These are phyloP conservation scores for Trichosporon inkin DNA, from an alignment of 1,284 basidiomycete genomes.

Conservation along the genomic window DNA sequence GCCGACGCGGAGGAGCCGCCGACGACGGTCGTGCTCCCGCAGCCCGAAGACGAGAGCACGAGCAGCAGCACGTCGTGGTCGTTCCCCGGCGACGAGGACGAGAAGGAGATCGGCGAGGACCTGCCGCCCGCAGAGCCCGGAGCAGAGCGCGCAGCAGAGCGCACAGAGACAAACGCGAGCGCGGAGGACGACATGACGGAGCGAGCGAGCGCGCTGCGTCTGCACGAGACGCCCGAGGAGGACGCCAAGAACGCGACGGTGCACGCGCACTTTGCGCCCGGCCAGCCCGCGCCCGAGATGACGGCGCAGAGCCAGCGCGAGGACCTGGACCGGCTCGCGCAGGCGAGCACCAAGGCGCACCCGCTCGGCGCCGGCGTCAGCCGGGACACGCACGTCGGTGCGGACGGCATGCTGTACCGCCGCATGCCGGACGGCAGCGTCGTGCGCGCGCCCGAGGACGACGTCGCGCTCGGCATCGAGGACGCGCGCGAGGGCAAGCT, in stretches of 20 bases:
- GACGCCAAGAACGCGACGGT: background rate
- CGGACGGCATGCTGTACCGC: slow-evolving; percentile 41
- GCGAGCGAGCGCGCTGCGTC: background rate
- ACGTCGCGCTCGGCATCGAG: slow-evolving; percentile 43
- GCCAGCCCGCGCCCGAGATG: slow-evolving; percentile 8
- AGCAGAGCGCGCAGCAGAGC: background rate
- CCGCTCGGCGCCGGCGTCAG: slow-evolving; percentile 49
- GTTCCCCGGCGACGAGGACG: slow-evolving; percentile 37
- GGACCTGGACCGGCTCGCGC: slow-evolving; percentile 26
- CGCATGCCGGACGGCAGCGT: slow-evolving; percentile 35
- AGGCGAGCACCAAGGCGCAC: slow-evolving; percentile 31
- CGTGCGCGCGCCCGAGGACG: slow-evolving; percentile 46
- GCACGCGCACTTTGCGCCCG: background rate
- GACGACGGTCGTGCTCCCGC: slow-evolving; percentile 10
- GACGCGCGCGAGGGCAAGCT: slow-evolving; percentile 27
- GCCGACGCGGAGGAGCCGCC: slow-evolving; percentile 1
- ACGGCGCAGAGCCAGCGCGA: background rate
- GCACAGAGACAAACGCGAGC: no score
- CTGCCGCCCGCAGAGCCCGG: slow-evolving; percentile 27
- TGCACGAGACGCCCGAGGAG: slow-evolving; percentile 8
- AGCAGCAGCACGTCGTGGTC: slow-evolving; percentile 32
- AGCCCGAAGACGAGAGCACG: slow-evolving; percentile 15
- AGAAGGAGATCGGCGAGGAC: slow-evolving; percentile 37
- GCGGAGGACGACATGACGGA: background rate
- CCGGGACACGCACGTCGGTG: slow-evolving; percentile 33